Conservation (phyloP, 768 basidiomycete species). For the Amanita phalloides region DNA sequence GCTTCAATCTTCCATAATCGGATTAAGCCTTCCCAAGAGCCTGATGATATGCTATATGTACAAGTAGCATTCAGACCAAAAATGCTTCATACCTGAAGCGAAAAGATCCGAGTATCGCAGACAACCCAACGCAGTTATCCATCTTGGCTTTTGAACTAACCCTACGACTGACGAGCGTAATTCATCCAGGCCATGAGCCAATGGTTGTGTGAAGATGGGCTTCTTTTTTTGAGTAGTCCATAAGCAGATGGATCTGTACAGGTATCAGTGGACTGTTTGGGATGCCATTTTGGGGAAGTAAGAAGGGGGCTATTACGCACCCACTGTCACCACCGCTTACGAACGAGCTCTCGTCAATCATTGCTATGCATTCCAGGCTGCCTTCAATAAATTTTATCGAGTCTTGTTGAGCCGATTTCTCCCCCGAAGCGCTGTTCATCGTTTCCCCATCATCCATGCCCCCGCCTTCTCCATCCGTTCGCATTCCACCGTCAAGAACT, state of each 20-base stretch:
- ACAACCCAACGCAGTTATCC: slow-evolving; percentile 80
- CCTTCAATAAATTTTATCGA: slow-evolving; percentile 66
- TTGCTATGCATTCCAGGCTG: slow-evolving; percentile 82
- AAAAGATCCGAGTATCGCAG: slow-evolving; percentile 87
- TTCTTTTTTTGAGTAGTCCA: slow-evolving; percentile 95
- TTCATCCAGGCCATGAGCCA: slow-evolving; percentile 83
- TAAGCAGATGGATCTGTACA: slow-evolving; percentile 73
- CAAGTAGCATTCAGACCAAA: not conserved
- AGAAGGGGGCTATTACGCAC: slow-evolving; percentile 33
- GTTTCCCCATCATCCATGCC: slow-evolving; percentile 19
- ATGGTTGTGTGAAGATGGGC: slow-evolving; percentile 74
- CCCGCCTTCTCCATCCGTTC: slow-evolving; percentile 50
- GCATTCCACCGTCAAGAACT: slow-evolving; percentile 67
- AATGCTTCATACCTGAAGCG: slow-evolving; percentile 57
- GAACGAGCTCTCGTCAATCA: slow-evolving; percentile 93
- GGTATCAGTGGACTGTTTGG: not conserved
- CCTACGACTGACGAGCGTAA: slow-evolving; percentile 65
- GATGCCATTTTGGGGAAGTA: not conserved
- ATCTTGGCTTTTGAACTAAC: slow-evolving; percentile 66
- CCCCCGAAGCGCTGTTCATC: slow-evolving; percentile 13
- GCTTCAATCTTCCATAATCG: slow-evolving; percentile 87
- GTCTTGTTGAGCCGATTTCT: slow-evolving; percentile 12
- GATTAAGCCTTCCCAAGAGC: slow-evolving; percentile 88
- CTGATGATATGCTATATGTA: slow-evolving; percentile 33
- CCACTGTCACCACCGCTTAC: slow-evolving; percentile 94